Evolutionary conservation across 176 grass and related monocot genomes (phyloP).

Genomic region (Triticum urartu): DNA sequence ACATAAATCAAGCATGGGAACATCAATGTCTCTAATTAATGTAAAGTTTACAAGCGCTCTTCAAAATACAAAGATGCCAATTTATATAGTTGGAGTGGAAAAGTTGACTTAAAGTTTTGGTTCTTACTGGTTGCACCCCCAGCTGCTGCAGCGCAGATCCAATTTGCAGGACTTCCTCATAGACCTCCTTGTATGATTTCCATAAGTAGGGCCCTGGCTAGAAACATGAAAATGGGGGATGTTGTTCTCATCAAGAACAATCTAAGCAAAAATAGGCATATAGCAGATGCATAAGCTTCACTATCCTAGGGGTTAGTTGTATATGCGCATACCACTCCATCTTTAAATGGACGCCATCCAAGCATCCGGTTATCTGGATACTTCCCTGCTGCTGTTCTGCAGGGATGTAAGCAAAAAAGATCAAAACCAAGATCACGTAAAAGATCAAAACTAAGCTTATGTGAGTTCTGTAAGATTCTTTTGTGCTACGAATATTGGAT

Average conservation of each 20-base stretch:
- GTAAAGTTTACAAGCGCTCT: slow-evolving; percentile 1
- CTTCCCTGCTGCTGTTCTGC: slow-evolving; percentile 77
- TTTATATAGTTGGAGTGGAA: not conserved
- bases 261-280: not conserved
- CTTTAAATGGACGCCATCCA: slow-evolving; percentile 79
- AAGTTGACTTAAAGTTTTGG: not conserved
- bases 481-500: too few relatives aligned
- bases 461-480: too few relatives aligned
- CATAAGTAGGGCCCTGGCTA: slow-evolving; percentile 85
- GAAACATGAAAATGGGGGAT: slow-evolving; percentile 14
- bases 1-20: slow-evolving; percentile 18
- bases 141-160: slow-evolving; percentile 67
- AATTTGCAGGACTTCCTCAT: slow-evolving; percentile 78
- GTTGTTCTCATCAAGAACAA: slow-evolving; percentile 7
- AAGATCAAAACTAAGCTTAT: not conserved
- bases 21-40: slow-evolving; percentile 3
- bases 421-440: not conserved
- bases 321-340: slow-evolving; percentile 62
- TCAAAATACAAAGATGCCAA: slow-evolving; percentile 1
- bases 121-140: slow-evolving; percentile 67
- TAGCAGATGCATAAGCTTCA: not conserved
- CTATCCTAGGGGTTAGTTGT: slow-evolving; percentile 22
- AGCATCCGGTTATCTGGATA: slow-evolving; percentile 87
- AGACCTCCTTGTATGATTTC: slow-evolving; percentile 95
- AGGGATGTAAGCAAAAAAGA: not conserved